phyloP scores from a whole-genome alignment of 805 yeast genomes.

The Candida xiaguanensis region DNA sequence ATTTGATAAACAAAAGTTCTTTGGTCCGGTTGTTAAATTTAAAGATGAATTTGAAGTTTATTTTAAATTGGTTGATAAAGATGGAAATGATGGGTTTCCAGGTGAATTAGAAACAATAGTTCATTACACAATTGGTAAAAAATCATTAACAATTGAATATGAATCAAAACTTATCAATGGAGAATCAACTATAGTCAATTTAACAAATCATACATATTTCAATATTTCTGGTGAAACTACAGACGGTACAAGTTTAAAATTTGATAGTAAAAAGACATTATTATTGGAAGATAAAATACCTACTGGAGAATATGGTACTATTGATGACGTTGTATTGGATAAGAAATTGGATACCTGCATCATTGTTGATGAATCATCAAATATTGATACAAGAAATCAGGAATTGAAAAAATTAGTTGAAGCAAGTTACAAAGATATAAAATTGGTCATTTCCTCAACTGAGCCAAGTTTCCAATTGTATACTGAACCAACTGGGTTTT shows the following conservation, averaged over 20 bases:
- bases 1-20: conserved; percentile 46
- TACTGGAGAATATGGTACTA: conserved; percentile 41
- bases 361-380: conserved; percentile 35
- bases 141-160: conserved; percentile 47
- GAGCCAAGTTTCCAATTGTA: conserved; percentile 68
- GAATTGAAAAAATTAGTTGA: conserved; percentile 35
- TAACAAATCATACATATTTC: conserved; percentile 65
- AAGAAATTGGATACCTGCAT: conserved; percentile 45
- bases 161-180: conserved; percentile 32
- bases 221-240: conserved; percentile 34
- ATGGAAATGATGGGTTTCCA: conserved; percentile 57
- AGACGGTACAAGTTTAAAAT: conserved; percentile 28
- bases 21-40: conserved; percentile 49
- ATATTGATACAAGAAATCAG: conserved; percentile 46
- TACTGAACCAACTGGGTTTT: conserved; percentile 59
- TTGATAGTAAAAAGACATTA: conserved; percentile 37
- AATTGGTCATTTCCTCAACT: conserved; percentile 47
- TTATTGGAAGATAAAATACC: conserved; percentile 42
- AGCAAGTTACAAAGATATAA: conserved; percentile 43
- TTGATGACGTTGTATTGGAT: conserved; percentile 18
- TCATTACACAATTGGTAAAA: conserved; percentile 39
- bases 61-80: conserved; percentile 42
- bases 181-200: conserved; percentile 48
- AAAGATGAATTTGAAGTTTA: conserved; percentile 27
- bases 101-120: conserved; percentile 49